Evolutionary conservation across 1,284 basidiomycete genomes (phyloP).

Genomic region (Ganoderma meredithae): DNA sequence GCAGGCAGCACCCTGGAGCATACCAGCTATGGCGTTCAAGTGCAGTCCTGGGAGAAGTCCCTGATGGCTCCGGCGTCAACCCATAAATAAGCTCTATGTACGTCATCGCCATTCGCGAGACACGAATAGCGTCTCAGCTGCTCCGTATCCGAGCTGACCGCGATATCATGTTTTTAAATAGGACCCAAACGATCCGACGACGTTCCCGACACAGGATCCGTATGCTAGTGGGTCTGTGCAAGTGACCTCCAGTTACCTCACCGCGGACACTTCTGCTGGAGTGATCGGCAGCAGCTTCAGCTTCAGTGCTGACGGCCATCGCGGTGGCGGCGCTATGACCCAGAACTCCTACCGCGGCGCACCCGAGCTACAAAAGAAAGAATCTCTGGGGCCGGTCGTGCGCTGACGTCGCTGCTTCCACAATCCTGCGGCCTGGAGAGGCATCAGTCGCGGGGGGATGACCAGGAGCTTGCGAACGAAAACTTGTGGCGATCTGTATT

Average conservation of each 20-base stretch:
- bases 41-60: conserved; percentile 17
- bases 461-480: no score
- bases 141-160: not conserved
- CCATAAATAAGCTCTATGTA: conserved; percentile 24
- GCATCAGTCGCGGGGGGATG: no score
- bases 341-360: conserved; percentile 22
- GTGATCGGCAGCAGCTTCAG: not conserved
- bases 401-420: not conserved
- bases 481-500: no score
- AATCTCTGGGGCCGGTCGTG: not conserved
- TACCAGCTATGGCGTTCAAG: not conserved
- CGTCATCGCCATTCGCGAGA: conserved; percentile 4
- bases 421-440: no score
- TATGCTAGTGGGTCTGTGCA: conserved; percentile 9
- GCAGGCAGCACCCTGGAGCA: not conserved
- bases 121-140: not conserved
- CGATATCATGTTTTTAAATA: not conserved
- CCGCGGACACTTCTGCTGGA: not conserved
- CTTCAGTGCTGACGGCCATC: not conserved
- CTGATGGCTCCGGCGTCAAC: not conserved
- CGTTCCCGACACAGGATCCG: conserved; percentile 21
- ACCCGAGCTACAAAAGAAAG: conserved; percentile 16
- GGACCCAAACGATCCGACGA: conserved; percentile 31
- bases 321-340: not conserved
- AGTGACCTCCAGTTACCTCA: not conserved